These are phyloP conservation scores for Hemileccinum hortonii DNA, from an alignment of 1,284 basidiomycete genomes.

Conservation along the genomic window DNA sequence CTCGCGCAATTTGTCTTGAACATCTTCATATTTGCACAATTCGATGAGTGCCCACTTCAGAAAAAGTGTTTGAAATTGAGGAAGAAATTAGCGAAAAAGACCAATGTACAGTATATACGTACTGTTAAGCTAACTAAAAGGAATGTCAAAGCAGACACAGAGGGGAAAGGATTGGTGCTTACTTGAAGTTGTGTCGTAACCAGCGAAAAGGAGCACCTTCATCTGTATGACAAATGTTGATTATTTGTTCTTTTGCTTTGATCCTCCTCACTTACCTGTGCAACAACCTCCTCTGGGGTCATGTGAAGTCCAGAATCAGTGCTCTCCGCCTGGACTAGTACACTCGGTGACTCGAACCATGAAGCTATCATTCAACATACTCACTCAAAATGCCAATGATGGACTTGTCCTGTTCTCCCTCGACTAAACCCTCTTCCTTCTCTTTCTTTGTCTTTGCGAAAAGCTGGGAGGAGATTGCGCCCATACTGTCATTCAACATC, in stretches of 20 bases:
- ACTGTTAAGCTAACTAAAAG: conserved; percentile 21
- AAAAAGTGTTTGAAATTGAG: neutral
- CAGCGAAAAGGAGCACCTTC: conserved; percentile 40
- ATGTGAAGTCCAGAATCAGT: conserved; percentile 30
- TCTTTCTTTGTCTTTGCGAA: conserved; percentile 45
- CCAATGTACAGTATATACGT: neutral
- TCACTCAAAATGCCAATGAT: conserved; percentile 55
- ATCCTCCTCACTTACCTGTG: conserved; percentile 39
- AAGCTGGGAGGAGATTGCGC: conserved; percentile 45
- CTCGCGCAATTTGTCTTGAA: conserved; percentile 41
- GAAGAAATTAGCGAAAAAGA: neutral
- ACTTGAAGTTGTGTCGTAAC: conserved; percentile 48
- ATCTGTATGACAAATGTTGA: conserved; percentile 3
- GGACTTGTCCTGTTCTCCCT: conserved; percentile 42
- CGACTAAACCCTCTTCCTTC: conserved; percentile 30
- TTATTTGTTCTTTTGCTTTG: neutral
- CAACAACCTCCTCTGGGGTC: conserved; percentile 57
- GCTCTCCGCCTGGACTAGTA: conserved; percentile 52
- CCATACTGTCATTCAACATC: conserved; percentile 41
- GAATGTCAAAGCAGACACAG: neutral
- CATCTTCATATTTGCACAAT: conserved; percentile 18
- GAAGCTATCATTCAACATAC: conserved; percentile 14
- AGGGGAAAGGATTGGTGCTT: conserved; percentile 8
- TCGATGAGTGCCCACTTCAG: conserved; percentile 28
- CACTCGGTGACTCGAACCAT: neutral